phyloP scores from a whole-genome alignment of 1,139 yeast genomes.

The Saccharomyces hybrid region DNA sequence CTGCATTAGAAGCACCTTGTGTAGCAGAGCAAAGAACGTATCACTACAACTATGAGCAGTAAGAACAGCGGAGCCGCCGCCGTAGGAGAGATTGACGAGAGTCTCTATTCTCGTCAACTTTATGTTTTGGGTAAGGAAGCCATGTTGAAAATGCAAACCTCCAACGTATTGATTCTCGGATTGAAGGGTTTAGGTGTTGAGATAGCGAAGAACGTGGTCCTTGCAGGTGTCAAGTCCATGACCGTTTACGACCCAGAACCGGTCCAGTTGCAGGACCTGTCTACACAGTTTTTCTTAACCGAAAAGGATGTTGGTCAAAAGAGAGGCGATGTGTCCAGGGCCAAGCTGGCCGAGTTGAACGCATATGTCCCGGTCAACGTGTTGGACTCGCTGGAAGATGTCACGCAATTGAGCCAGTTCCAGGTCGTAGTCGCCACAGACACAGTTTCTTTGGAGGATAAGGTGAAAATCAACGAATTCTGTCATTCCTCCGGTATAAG shows the following conservation, averaged over 20 bases:
- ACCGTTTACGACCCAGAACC: slow-evolving; percentile 79
- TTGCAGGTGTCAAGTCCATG: slow-evolving; percentile 94
- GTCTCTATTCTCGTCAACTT: slow-evolving; percentile 90
- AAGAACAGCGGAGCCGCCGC: neutral
- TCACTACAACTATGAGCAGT: neutral
- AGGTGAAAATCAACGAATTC: slow-evolving; percentile 63
- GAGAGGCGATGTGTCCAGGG: slow-evolving; percentile 66
- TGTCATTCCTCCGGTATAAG: slow-evolving; percentile 71
- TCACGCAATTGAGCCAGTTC: slow-evolving; percentile 46
- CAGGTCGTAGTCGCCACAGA: slow-evolving; percentile 84
- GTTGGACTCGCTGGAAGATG: slow-evolving; percentile 46
- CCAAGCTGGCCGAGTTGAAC: slow-evolving; percentile 72
- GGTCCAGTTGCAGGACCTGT: slow-evolving; percentile 62
- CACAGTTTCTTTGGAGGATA: slow-evolving; percentile 60
- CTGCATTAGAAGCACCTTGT: neutral
- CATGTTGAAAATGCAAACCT: slow-evolving; percentile 91
- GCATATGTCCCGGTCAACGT: slow-evolving; percentile 81
- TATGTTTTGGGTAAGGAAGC: slow-evolving; percentile 95
- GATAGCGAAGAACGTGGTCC: slow-evolving; percentile 90
- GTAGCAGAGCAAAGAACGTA: neutral
- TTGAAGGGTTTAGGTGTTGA: slow-evolving; percentile 89
- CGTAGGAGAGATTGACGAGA: slow-evolving; percentile 65
- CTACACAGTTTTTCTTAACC: slow-evolving; percentile 79
- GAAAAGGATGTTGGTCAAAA: slow-evolving; percentile 63
- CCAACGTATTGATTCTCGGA: slow-evolving; percentile 84